Evolutionary conservation across 2,329 filamentous ascomycete genomes (phyloP), one percentile per base, ranked within the genome.

Genomic region (Sporothrix brunneoviolacea): DNA sequence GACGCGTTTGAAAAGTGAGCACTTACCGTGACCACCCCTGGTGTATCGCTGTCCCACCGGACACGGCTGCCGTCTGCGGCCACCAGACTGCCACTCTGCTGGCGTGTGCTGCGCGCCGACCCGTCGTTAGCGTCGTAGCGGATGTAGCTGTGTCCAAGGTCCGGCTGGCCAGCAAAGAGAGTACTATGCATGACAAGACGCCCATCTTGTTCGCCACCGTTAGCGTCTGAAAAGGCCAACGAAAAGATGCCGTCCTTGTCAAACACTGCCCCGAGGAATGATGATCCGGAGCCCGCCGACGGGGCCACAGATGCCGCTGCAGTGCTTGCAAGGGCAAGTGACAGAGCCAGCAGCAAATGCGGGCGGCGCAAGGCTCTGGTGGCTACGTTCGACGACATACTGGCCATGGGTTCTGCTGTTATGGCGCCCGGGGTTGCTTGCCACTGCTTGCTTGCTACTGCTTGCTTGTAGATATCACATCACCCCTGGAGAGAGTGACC

Each of bases 21-120:
- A 4, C 9, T 16, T 1, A 50, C 33, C 5, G 40, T 32, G 4
- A 38, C 41, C 13, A 21, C 30, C 9, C 35, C 47, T 4, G 46
- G 30, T 9, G 18, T 33, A 21, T 22, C 33, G 28, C 42, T 38
- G 13, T 45, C 28, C 52, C 43, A 51, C 19, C 44, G 37, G 8
- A 48, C 36, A 13, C 32, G 38, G 19, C 12, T 22, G 27, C 39
- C 48, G 8, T 47, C 48, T 7, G 41, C 33, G 1, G 21, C 30
- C 4, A 21, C 18, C 19, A 44, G 8, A 9, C 38, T 24, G 13
- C 48, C 52, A 8, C 19, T 21, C 10, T 18, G 38, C 24, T 27
- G 22, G 13, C 24, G 13, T n/a, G 13, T 28, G 24, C 5, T 6
- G 24, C 6, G 24, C 24, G 6, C 5, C 6, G 5, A 6, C 6